phyloP scores from a whole-genome alignment of 202 grass and related monocot species.

The Dendrocalamus latiflorus region DNA sequence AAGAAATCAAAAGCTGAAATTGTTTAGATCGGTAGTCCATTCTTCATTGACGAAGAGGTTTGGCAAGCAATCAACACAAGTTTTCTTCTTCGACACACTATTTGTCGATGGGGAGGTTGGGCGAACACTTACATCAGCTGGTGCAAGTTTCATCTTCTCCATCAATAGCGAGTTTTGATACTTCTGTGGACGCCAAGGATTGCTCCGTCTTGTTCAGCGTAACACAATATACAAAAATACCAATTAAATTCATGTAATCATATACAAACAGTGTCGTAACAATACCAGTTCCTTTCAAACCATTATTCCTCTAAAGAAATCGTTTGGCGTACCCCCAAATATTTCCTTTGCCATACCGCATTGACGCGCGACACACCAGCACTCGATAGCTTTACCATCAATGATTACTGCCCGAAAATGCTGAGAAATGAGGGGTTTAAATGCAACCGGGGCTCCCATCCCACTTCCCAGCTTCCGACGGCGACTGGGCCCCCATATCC shows the following conservation, averaged over 20 bases:
- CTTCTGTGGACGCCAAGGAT: too few relatives aligned
- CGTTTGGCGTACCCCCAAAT: not conserved
- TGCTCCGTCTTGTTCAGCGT: too few relatives aligned
- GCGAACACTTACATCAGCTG: not conserved
- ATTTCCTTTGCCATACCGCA: not conserved
- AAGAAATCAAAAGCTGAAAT: too few relatives aligned
- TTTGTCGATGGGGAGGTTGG: not conserved
- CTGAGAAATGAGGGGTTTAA: constrained; percentile 38
- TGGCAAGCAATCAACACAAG: not conserved
- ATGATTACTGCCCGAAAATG: constrained; percentile 35
- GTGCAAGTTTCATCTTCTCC: not conserved
- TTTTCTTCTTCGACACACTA: not conserved
- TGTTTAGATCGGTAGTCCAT: too few relatives aligned
- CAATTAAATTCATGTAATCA: too few relatives aligned
- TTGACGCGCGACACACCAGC: not conserved
- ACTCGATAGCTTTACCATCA: not conserved
- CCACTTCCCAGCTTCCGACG: constrained; percentile 36
- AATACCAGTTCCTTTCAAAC: not conserved
- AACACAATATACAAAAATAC: too few relatives aligned
- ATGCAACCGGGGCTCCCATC: constrained; percentile 23
- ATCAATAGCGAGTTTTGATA: not conserved
- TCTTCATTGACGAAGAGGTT: too few relatives aligned
- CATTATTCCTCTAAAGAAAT: not conserved
- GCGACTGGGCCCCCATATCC: constrained; percentile 49
- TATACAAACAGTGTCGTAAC: not conserved